phyloP scores from a whole-genome alignment of 176 grass and related monocot genomes.

The Oryza coarctata region DNA sequence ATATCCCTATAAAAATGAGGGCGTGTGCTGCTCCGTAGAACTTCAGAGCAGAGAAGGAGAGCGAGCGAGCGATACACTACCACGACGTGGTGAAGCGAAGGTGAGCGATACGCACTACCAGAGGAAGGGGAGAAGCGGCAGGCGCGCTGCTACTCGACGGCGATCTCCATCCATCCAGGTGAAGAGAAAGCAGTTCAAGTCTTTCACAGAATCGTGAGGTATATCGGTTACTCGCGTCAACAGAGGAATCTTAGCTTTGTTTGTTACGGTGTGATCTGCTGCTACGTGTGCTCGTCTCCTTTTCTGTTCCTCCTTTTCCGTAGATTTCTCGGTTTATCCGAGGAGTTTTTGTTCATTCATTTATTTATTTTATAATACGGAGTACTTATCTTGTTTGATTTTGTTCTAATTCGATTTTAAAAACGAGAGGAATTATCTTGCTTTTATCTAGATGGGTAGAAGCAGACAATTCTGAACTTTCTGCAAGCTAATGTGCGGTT shows the following conservation, averaged over 20 bases:
- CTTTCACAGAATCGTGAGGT: not conserved
- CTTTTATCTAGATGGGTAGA: not conserved
- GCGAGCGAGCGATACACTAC: not conserved
- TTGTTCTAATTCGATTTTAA: too few relatives aligned
- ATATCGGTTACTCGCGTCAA: not conserved
- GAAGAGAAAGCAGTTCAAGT: not conserved
- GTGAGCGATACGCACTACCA: not conserved
- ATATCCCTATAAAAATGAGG: conserved; percentile 14
- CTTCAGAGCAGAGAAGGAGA: not conserved
- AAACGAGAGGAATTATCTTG: not conserved
- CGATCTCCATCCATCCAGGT: not conserved
- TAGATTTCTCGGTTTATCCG: not conserved
- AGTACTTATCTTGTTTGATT: not conserved
- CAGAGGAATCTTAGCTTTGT: not conserved
- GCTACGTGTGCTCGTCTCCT: not conserved
- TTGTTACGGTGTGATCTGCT: not conserved
- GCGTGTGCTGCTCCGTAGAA: not conserved
- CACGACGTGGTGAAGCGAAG: not conserved
- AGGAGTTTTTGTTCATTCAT: not conserved
- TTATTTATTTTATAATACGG: not conserved
- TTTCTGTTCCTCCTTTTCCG: not conserved
- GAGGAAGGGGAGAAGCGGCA: not conserved
- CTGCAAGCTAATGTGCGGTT: not conserved
- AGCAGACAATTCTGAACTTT: conserved; percentile 18
- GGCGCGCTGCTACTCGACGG: not conserved